phyloP scores from a whole-genome alignment of 2,329 filamentous ascomycete species.

The Rachicladosporium sp. region DNA sequence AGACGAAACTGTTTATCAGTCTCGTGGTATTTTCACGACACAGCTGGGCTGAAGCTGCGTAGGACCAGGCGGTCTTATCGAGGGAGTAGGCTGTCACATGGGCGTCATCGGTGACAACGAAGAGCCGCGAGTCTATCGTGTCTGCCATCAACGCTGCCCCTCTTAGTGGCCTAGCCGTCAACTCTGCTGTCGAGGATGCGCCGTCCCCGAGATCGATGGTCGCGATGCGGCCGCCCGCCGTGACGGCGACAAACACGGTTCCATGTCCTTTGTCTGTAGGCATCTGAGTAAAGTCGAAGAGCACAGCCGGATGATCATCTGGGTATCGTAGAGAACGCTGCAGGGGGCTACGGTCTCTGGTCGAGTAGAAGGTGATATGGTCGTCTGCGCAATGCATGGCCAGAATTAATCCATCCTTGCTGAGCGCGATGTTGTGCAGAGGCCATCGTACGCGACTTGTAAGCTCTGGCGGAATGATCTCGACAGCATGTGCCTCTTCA shows the following conservation, averaged over 20 bases:
- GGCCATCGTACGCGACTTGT: conserved; percentile 19
- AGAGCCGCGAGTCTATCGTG: background rate
- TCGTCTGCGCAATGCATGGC: conserved; percentile 51
- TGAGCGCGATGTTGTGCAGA: conserved; percentile 47
- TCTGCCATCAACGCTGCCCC: background rate
- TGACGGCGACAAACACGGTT: conserved; percentile 45
- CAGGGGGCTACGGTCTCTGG: conserved; percentile 45
- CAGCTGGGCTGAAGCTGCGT: too few relatives aligned
- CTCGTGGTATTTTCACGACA: too few relatives aligned
- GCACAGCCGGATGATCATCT: conserved; percentile 45
- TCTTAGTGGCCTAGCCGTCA: background rate
- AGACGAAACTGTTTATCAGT: too few relatives aligned
- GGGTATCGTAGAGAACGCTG: conserved; percentile 43
- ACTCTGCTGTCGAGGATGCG: background rate
- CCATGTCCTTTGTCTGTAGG: conserved; percentile 19
- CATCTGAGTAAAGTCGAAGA: conserved; percentile 49
- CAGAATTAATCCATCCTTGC: conserved; percentile 52
- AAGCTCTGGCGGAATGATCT: conserved; percentile 10
- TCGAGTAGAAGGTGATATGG: conserved; percentile 51
- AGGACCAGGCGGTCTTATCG: too few relatives aligned
- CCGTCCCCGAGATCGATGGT: background rate
- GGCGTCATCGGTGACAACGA: conserved; percentile 1
- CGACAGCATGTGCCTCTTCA: conserved; percentile 10
- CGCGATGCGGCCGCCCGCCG: conserved; percentile 49
- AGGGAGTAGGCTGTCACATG: too few relatives aligned